phyloP scores from a whole-genome alignment of 768 basidiomycete species.

The Leccinum rimulosum region DNA sequence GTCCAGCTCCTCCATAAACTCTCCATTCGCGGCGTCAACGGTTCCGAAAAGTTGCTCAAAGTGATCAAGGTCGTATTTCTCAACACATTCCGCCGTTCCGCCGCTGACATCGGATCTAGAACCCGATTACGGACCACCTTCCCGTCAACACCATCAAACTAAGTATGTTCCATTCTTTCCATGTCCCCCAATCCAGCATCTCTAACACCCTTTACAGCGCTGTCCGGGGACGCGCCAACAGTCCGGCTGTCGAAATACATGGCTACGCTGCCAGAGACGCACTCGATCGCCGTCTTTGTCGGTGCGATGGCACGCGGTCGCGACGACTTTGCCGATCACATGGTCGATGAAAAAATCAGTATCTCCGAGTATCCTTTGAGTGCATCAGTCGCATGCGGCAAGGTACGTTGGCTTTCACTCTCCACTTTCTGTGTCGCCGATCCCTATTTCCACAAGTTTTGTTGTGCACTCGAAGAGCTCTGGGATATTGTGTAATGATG shows the following conservation, averaged over 20 bases:
- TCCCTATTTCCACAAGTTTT: slow-evolving; percentile 55
- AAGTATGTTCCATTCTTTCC: slow-evolving; percentile 52
- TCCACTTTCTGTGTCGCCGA: slow-evolving; percentile 1
- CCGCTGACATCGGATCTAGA: slow-evolving; percentile 44
- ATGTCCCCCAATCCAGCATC: neutral
- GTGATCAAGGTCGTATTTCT: slow-evolving; percentile 77
- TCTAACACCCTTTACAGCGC: slow-evolving; percentile 46
- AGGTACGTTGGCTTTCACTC: slow-evolving; percentile 52
- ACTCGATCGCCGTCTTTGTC: slow-evolving; percentile 92
- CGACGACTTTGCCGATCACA: slow-evolving; percentile 94
- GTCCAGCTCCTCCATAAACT: slow-evolving; percentile 97
- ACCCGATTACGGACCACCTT: slow-evolving; percentile 91
- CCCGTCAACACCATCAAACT: slow-evolving; percentile 95
- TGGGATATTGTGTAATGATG: slow-evolving; percentile 80
- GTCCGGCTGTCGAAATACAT: slow-evolving; percentile 81
- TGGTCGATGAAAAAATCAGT: slow-evolving; percentile 95
- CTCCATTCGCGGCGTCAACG: slow-evolving; percentile 93
- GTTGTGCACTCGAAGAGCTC: slow-evolving; percentile 88
- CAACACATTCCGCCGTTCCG: neutral
- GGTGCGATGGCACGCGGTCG: slow-evolving; percentile 97
- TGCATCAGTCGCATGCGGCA: slow-evolving; percentile 94
- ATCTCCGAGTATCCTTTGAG: slow-evolving; percentile 93
- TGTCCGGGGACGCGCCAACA: slow-evolving; percentile 88
- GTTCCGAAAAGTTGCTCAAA: slow-evolving; percentile 94
- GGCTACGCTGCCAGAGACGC: slow-evolving; percentile 80